phyloP scores from a whole-genome alignment of 108 stramenopile genomes.

The Skeletonema grethae region DNA sequence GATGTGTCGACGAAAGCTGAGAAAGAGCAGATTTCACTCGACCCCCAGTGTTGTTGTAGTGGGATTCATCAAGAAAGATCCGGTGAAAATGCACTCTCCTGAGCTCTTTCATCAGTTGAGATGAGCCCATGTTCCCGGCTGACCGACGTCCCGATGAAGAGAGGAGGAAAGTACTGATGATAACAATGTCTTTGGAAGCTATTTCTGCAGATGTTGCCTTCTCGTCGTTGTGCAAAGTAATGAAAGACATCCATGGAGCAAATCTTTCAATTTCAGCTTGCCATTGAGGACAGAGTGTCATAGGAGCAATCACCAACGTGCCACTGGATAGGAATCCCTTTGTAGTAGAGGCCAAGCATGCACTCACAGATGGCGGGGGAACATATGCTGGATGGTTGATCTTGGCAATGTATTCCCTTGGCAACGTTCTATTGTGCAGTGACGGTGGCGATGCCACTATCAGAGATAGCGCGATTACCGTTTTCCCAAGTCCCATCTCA shows the following conservation, averaged over 20 bases:
- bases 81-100: constrained; percentile 15
- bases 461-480: constrained; percentile 26
- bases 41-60: constrained; percentile 21
- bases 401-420: constrained; percentile 2
- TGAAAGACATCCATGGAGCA: constrained; percentile 26
- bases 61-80: constrained; percentile 17
- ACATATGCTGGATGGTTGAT: constrained; percentile 23
- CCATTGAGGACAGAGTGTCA: constrained; percentile 38
- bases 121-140: neutral
- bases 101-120: neutral
- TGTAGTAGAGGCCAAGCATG: constrained; percentile 5
- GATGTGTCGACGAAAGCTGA: constrained; percentile 32
- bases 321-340: constrained; percentile 20
- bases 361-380: constrained; percentile 10
- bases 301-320: constrained; percentile 30
- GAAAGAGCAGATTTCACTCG: constrained; percentile 9
- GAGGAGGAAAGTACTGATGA: constrained; percentile 11
- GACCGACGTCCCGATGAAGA: neutral
- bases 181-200: constrained; percentile 19
- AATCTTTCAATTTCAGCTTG: constrained; percentile 25
- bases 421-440: constrained; percentile 11
- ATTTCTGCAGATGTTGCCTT: neutral
- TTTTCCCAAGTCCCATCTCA: constrained; percentile 34
- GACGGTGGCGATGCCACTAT: constrained; percentile 24
- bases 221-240: constrained; percentile 32